Percentiles rank a stretch among this genome's conserved stretches.
These are phyloP conservation scores for Leccinum subtestaceum DNA, from an alignment of 768 basidiomycete genomes.

Conservation along the genomic window DNA sequence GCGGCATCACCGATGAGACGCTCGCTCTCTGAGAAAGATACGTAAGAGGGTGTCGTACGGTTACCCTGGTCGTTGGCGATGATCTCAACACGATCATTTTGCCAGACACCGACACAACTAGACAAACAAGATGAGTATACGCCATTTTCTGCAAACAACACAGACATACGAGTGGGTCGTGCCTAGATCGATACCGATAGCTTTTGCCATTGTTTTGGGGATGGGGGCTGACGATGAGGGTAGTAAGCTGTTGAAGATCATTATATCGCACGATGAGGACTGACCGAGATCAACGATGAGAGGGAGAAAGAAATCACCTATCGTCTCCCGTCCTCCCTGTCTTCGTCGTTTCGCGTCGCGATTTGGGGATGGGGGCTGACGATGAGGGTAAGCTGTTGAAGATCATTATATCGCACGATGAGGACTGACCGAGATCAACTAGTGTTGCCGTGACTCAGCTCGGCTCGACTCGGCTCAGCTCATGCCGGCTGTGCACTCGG, in stretches of 20 bases:
- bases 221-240: conserved; percentile 7
- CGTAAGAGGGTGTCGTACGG: conserved; percentile 94
- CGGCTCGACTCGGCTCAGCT: too few species aligned
- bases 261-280: conserved; percentile 5
- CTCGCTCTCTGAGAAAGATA: conserved; percentile 92
- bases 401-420: not conserved
- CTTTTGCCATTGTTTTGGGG: conserved; percentile 58
- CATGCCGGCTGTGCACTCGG: too few species aligned
- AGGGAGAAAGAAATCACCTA: conserved; percentile 5
- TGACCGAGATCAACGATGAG: conserved; percentile 18
- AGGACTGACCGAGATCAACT: conserved; percentile 18
- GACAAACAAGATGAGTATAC: conserved; percentile 2
- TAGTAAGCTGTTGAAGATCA: conserved; percentile 6
- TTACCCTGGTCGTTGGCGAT: conserved; percentile 96
- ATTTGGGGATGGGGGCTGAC: conserved; percentile 8
- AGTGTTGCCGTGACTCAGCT: too few species aligned
- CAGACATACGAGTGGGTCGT: conserved; percentile 85
- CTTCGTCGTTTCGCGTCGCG: too few species aligned
- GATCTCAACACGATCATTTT: conserved; percentile 98
- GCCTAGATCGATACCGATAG: conserved; percentile 86
- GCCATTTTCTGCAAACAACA: not conserved
- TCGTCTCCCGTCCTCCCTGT: too few species aligned
- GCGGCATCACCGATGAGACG: conserved; percentile 99
- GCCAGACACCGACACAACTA: conserved; percentile 99
- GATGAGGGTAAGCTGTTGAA: conserved; percentile 8